Evolutionary conservation across 129 eudicot species (phyloP).

Genomic region (Arctium lappa): DNA sequence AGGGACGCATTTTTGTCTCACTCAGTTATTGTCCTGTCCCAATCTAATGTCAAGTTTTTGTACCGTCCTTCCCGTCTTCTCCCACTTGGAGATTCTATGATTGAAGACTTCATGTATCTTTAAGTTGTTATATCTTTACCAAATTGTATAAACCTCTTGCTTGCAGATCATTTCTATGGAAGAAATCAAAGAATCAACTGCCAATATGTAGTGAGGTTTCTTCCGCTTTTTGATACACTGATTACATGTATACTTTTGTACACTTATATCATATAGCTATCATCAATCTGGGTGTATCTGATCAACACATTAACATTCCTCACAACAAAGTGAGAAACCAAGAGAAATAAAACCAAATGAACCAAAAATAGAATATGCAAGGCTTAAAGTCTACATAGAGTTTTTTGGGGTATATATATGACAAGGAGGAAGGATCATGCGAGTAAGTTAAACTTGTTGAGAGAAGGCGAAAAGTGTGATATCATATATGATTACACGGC

Average conservation of each 20-base stretch:
- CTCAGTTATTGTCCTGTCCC: neutral
- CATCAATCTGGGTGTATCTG: neutral
- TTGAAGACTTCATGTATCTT: neutral
- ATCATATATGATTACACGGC: too few species aligned
- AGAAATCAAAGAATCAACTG: constrained; percentile 63
- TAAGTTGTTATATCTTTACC: neutral
- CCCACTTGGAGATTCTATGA: too few species aligned
- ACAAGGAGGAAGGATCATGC: too few species aligned
- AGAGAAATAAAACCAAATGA: neutral
- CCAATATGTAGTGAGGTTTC: constrained; percentile 8
- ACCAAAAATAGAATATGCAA: neutral
- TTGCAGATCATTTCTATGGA: constrained; percentile 52
- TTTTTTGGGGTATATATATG: neutral
- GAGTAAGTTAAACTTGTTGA: too few species aligned
- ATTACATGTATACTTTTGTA: neutral
- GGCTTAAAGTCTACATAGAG: neutral
- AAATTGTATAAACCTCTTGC: neutral
- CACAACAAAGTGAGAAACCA: neutral
- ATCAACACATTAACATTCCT: neutral
- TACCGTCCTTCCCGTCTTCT: neutral
- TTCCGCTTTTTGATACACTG: neutral
- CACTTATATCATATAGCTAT: neutral
- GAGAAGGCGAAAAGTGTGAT: too few species aligned
- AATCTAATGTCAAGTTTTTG: too few species aligned
- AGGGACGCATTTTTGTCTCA: neutral